These are phyloP conservation scores for Hypomontagnella submonticulosa DNA, from an alignment of 495 filamentous ascomycete species.

Conservation along the genomic window DNA sequence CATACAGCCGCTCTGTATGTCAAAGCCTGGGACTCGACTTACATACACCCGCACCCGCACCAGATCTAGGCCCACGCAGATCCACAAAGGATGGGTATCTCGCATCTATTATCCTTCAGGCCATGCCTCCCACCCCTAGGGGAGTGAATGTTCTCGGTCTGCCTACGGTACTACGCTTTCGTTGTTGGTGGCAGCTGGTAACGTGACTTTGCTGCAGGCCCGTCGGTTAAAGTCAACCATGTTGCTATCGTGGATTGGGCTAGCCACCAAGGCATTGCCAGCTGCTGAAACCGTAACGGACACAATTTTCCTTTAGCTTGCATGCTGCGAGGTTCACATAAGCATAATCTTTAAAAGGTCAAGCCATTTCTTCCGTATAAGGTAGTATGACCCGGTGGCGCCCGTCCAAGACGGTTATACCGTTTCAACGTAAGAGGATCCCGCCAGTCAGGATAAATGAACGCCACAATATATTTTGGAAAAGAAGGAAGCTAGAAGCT, in stretches of 20 bases:
- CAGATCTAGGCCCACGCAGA: slow-evolving; percentile 40
- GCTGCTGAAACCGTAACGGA: slow-evolving; percentile 25
- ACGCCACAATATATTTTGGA: slow-evolving; percentile 22
- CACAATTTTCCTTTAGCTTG: background rate
- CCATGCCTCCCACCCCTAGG: slow-evolving; percentile 18
- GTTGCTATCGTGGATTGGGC: slow-evolving; percentile 28
- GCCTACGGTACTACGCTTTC: slow-evolving; percentile 29
- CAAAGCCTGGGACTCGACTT: slow-evolving; percentile 34
- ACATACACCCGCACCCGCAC: slow-evolving; percentile 26
- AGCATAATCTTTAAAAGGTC: slow-evolving; percentile 21
- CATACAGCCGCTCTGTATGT: slow-evolving; percentile 29
- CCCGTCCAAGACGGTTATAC: slow-evolving; percentile 21
- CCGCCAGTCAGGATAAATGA: slow-evolving; percentile 1
- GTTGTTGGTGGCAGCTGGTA: slow-evolving; percentile 30
- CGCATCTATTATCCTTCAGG: slow-evolving; percentile 30
- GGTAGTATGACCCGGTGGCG: slow-evolving; percentile 27
- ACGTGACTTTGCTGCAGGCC: slow-evolving; percentile 40
- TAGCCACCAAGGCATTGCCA: slow-evolving; percentile 14
- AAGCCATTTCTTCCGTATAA: slow-evolving; percentile 23
- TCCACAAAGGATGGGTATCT: slow-evolving; percentile 40
- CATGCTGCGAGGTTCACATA: slow-evolving; percentile 29
- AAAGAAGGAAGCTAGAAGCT: background rate
- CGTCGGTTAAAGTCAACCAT: slow-evolving; percentile 41
- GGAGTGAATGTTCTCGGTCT: slow-evolving; percentile 24
- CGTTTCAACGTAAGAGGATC: background rate